phyloP scores from a whole-genome alignment of 257 asterid genomes.

The Fraxinus americana region DNA sequence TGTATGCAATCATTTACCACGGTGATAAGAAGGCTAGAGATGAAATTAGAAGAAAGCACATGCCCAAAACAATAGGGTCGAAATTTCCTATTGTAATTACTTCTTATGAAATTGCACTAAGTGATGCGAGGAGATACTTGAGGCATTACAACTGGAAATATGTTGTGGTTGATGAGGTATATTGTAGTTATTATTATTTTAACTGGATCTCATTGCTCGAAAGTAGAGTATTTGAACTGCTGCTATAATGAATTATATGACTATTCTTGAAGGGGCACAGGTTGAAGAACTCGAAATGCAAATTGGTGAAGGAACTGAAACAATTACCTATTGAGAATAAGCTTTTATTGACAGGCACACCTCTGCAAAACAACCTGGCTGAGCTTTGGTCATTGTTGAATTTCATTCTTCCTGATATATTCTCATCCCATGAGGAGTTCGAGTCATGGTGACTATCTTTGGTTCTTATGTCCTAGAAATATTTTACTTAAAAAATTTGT shows the following conservation, averaged over 20 bases:
- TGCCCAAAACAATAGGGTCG: slow-evolving; percentile 86
- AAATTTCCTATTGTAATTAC: slow-evolving; percentile 86
- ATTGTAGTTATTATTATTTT: not conserved
- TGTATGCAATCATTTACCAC: slow-evolving; percentile 79
- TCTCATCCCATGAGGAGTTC: slow-evolving; percentile 90
- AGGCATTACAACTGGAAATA: slow-evolving; percentile 89
- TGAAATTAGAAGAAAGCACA: slow-evolving; percentile 71
- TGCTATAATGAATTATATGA: slow-evolving; percentile 20
- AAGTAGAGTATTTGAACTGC: slow-evolving; percentile 16
- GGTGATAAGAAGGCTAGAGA: slow-evolving; percentile 74
- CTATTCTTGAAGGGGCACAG: slow-evolving; percentile 82
- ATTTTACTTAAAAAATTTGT: not conserved
- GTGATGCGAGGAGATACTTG: slow-evolving; percentile 61
- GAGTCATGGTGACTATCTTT: slow-evolving; percentile 80
- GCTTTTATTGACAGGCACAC: slow-evolving; percentile 98
- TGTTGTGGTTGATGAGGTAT: slow-evolving; percentile 96
- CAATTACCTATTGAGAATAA: slow-evolving; percentile 69
- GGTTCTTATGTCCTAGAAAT: not conserved
- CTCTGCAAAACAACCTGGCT: slow-evolving; percentile 93
- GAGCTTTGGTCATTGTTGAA: slow-evolving; percentile 98
- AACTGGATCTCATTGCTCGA: slow-evolving; percentile 14
- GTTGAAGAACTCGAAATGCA: slow-evolving; percentile 87
- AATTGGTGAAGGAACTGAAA: slow-evolving; percentile 72
- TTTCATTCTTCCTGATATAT: slow-evolving; percentile 96
- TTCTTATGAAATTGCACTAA: slow-evolving; percentile 83